Conservation (phyloP, 2,329 filamentous ascomycete genomes). For the Calonectria pteridis region DNA sequence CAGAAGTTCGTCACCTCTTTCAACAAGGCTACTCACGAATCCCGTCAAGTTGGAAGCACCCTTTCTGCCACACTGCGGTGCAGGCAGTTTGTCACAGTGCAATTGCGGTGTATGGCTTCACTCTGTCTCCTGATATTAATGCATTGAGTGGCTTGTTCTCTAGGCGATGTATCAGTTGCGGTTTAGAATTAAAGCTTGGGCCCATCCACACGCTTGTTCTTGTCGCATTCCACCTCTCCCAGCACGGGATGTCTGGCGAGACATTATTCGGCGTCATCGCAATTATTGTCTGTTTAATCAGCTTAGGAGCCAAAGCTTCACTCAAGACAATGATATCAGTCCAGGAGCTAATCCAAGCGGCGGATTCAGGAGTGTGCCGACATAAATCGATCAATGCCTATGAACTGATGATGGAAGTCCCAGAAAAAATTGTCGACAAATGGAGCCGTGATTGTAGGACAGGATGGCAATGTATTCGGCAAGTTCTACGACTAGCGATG, state of each 20-base stretch:
- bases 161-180: neutral
- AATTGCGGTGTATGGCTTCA: neutral
- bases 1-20: neutral
- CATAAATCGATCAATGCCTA: neutral
- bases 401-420: neutral
- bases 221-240: constrained; percentile 21
- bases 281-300: constrained; percentile 18
- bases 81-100: constrained; percentile 2
- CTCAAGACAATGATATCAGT: neutral
- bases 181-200: neutral
- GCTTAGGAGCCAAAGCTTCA: neutral
- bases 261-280: constrained; percentile 31
- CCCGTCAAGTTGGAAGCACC: neutral
- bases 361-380: neutral
- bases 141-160: neutral
- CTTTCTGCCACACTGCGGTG: constrained; percentile 10
- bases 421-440: neutral
- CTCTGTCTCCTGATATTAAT: neutral
- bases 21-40: neutral
- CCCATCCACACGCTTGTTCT: constrained; percentile 15
- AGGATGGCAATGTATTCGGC: neutral
- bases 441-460: neutral
- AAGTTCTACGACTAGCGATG: neutral
- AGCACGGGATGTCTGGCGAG: constrained; percentile 19
- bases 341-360: neutral